Evolutionary conservation across 306 rosid genomes (phyloP), one percentile per base, ranked within the genome.

Genomic region (Pyrus bretschneideri): DNA sequence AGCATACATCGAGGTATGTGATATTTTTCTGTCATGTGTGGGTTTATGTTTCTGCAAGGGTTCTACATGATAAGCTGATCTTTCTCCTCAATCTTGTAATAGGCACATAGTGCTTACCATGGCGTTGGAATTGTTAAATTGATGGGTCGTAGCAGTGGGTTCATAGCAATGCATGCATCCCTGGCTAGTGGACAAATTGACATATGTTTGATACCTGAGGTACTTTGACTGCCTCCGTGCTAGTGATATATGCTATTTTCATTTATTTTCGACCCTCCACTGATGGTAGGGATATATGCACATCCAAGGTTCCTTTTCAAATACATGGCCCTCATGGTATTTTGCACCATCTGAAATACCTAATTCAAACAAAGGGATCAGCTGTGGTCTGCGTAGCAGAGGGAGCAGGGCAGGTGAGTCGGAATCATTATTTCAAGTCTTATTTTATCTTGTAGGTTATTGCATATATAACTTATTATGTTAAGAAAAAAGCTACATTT

Each of bases 141-240:
- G 89, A 96, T 96, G 99, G 99, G 99, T 45, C 99, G 99, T 74
- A 92, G 98, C 88, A 96, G 99, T 78, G 99, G 99, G 76, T 96
- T 81, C 83, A 96, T 96, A 72, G 98, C 99, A 55, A 96, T 96
- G 99, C 99, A 96, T 46, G 93, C 98, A 72, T 84, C 99, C 75
- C 82, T 96, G 67, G 89, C 99, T 30, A 96, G 99, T 79, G 99
- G 99, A 73, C 99, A 96, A 84, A 76, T 96, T 33, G 99, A 96
- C 82, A 85, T 96, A 80, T 92, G 99, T 76, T 82, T 96, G 88
- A 87, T 96, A 80, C 99, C 99, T 21, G 99, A 96, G 98, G 99
- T 96, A 86, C 76, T 69, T 83, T 61, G 10, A 74, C 49, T 18
- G 52, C 58, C 2, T 44, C 67, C 52, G 63, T 76, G 58, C 49